Conservation (phyloP, 1,284 basidiomycete genomes). For the Singerocomus inundabilis region DNA sequence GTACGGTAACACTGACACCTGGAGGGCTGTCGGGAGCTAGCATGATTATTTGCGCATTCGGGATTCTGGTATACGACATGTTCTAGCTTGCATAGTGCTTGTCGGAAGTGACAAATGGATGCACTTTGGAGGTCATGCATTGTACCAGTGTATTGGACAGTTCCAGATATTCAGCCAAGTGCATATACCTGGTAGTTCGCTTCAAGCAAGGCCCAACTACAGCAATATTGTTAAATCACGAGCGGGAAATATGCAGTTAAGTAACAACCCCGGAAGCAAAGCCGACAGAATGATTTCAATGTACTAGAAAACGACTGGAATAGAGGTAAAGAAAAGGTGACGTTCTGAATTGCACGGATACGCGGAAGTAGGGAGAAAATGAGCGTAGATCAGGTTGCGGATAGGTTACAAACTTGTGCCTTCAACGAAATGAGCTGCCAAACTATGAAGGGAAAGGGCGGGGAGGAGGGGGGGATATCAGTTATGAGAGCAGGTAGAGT, state of each 20-base stretch:
- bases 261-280: constrained; percentile 32
- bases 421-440: constrained; percentile 28
- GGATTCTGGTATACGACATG: constrained; percentile 71
- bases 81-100: no score
- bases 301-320: constrained; percentile 6
- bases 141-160: no score
- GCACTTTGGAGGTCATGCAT: no score
- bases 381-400: constrained; percentile 33
- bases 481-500: constrained; percentile 29
- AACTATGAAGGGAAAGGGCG: constrained; percentile 15
- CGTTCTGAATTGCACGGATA: constrained; percentile 14
- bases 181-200: neutral
- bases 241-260: constrained; percentile 35
- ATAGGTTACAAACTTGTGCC: constrained; percentile 36
- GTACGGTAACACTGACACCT: constrained; percentile 55
- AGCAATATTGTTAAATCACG: constrained; percentile 38
- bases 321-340: constrained; percentile 7
- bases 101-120: no score
- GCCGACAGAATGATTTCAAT: constrained; percentile 16
- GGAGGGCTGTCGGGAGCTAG: constrained; percentile 68
- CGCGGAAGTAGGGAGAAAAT: constrained; percentile 27
- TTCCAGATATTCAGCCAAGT: no score
- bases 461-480: constrained; percentile 32
- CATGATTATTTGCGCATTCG: constrained; percentile 72
- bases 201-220: constrained; percentile 11